Evolutionary conservation across 2,329 filamentous ascomycete species (phyloP).

Genomic region (Alternaria sp.): DNA sequence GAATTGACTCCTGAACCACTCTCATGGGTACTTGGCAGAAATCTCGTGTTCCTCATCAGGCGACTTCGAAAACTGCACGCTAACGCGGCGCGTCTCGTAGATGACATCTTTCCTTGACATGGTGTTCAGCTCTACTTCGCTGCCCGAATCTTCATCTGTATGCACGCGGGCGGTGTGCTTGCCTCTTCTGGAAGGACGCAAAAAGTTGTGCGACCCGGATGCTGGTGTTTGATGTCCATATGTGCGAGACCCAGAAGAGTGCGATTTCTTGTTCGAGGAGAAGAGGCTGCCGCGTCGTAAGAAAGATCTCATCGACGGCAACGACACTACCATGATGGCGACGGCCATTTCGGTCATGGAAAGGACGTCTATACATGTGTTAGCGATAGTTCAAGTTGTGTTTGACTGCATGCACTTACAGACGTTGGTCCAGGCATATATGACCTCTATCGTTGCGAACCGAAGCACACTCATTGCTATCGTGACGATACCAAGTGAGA

Average conservation of each 20-base stretch:
- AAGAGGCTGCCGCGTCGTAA: conserved; percentile 28
- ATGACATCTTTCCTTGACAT: conserved; percentile 28
- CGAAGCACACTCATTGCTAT: conserved; percentile 31
- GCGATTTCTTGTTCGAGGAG: conserved; percentile 23
- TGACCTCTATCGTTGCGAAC: conserved; percentile 28
- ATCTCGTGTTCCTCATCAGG: conserved; percentile 8
- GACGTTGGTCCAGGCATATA: conserved; percentile 32
- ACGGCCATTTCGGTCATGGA: conserved; percentile 37
- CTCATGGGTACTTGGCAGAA: conserved; percentile 5
- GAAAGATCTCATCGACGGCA: conserved; percentile 32
- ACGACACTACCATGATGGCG: conserved; percentile 34
- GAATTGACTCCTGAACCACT: not conserved
- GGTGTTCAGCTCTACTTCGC: conserved; percentile 30
- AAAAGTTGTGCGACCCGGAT: conserved; percentile 11
- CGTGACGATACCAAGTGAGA: conserved; percentile 29
- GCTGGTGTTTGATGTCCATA: conserved; percentile 15
- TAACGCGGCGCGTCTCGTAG: conserved; percentile 27
- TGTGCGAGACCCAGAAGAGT: conserved; percentile 14
- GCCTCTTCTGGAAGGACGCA: conserved; percentile 10
- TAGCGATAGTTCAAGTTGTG: not conserved
- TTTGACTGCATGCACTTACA: conserved; percentile 20
- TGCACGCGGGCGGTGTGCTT: conserved; percentile 12
- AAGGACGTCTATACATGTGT: conserved; percentile 22
- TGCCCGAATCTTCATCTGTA: conserved; percentile 27
- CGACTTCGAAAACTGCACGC: conserved; percentile 26